Percentiles rank a stretch among this genome's conserved stretches.
These are phyloP conservation scores for Triticum dicoccoides DNA, from an alignment of 176 grass and related monocot genomes.

Conservation along the genomic window DNA sequence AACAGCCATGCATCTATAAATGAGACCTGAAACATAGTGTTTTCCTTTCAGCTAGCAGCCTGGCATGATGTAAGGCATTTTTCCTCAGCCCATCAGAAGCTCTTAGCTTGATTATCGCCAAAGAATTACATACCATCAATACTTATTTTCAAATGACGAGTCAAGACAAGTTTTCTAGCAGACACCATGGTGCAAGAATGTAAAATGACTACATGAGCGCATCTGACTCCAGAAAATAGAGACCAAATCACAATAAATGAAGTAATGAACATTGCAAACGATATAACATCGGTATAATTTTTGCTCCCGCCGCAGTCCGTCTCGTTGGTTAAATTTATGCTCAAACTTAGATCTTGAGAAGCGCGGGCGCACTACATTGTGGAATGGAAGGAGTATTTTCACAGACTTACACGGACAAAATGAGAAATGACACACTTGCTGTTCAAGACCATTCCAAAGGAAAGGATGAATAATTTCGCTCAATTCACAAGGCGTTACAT, in stretches of 20 bases:
- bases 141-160: background rate
- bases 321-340: too few relatives aligned
- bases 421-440: background rate
- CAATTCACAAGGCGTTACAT: background rate
- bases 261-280: background rate
- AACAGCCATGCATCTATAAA: conserved; percentile 87
- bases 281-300: too few relatives aligned
- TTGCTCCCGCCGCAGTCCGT: too few relatives aligned
- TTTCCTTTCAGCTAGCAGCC: conserved; percentile 9
- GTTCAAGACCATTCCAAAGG: background rate
- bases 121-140: background rate
- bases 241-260: background rate
- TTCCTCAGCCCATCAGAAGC: background rate
- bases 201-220: background rate
- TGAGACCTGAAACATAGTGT: conserved; percentile 65
- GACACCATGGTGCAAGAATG: background rate
- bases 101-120: background rate
- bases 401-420: too few relatives aligned
- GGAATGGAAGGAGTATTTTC: too few relatives aligned
- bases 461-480: background rate
- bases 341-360: too few relatives aligned
- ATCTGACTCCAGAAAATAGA: background rate
- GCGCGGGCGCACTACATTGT: too few relatives aligned
- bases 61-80: background rate
- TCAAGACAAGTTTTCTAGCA: background rate